These are phyloP conservation scores for Recurvomyces mirabilis DNA, from an alignment of 495 filamentous ascomycete genomes.

Conservation along the genomic window DNA sequence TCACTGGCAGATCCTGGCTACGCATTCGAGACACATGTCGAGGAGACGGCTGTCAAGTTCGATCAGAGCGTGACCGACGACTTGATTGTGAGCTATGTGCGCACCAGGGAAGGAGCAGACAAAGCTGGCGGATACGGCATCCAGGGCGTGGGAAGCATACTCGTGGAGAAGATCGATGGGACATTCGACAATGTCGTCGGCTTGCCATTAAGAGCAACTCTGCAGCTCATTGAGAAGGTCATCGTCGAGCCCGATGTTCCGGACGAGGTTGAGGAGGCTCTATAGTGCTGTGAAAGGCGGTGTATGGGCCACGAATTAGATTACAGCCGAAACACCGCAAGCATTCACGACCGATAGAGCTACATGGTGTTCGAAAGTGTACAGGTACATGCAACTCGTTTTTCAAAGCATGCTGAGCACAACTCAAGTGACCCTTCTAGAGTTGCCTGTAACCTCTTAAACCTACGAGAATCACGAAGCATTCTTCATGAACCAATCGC, in stretches of 20 bases:
- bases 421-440: no score
- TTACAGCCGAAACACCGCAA: no score
- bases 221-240: constrained; percentile 78
- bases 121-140: constrained; percentile 95
- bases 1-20: constrained; percentile 75
- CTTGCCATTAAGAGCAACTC: constrained; percentile 68
- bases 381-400: no score
- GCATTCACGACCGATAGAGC: no score
- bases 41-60: constrained; percentile 81
- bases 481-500: constrained; percentile 44
- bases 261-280: constrained; percentile 17
- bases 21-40: constrained; percentile 63
- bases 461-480: no score
- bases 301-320: no score
- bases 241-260: constrained; percentile 47
- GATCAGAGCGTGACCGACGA: constrained; percentile 66
- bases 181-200: constrained; percentile 91
- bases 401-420: no score
- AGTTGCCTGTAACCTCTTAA: no score
- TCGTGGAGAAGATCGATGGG: constrained; percentile 82
- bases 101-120: constrained; percentile 83
- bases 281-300: no score
- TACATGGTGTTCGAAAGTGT: no score
- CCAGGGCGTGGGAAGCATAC: constrained; percentile 73
- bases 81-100: constrained; percentile 73